Base-by-base conservation (phyloP, 1,284 basidiomycete genomes). In the Pseudomicrostroma phylloplanum region DNA sequence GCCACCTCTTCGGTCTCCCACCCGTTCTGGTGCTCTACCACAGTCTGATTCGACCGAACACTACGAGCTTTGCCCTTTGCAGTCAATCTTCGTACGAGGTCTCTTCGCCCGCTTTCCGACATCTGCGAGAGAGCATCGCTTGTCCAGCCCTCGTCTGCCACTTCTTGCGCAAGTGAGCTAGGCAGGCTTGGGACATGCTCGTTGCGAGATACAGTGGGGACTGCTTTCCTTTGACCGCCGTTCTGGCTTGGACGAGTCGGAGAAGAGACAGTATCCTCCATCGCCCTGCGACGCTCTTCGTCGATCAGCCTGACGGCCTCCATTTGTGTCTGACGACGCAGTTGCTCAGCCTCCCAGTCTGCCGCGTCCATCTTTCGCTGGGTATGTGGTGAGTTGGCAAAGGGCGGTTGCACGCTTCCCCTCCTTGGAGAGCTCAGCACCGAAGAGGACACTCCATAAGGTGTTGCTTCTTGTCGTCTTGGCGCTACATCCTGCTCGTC, bases 251-350 rank as follows among this genome's bases (percentile, higher is more conserved):
- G 12, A 11, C 46, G 17, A 23, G 12, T 12, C 3, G 46, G 46
- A 6, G 46, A n/a, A 48, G 46, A 23, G 7, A 11, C 17, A n/a
- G 46, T 6, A 21, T 25, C 51, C 21, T 54, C 51, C 40, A 73
- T 72, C 40, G 61, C 51, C 15, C 62, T 39, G 49, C 65, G 60
- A 9, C 72, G 62, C 60, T 78, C 74, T 41, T 65, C 58, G 43
- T 78, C 76, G 55, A 77, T 70, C 49, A 78, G 74, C n/a, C 63
- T 60, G 12, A 66, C 64, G 8, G 76, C 76, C 54, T 1, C 69
- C 63, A 65, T 70, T 68, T 3, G 71, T 70, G 6, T 65, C 62
- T 75, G 73, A 26, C 59, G 49, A 53, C 66, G 68, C 19, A 67
- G 65, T 0, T 72, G 70, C 42, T 77, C 68, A 39, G 64, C 65